phyloP scores from a whole-genome alignment of 331 rosid genomes.

The Acacia pycnantha region DNA sequence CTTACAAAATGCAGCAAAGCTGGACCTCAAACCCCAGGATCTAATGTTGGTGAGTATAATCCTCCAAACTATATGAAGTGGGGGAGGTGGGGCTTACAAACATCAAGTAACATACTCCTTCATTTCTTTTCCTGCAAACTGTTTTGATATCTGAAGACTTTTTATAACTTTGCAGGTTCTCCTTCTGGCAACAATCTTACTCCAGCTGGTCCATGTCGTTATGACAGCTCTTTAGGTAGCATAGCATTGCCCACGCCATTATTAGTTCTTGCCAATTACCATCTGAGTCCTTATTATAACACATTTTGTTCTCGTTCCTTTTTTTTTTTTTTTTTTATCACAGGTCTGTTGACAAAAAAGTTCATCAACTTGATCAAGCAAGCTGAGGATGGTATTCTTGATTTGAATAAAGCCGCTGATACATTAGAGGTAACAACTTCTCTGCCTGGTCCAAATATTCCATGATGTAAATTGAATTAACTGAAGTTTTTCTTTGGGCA shows the following conservation, averaged over 20 bases:
- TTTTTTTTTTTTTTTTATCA: background rate
- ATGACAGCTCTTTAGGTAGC: slow-evolving; percentile 95
- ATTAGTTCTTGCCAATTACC: slow-evolving; percentile 12
- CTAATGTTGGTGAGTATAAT: slow-evolving; percentile 64
- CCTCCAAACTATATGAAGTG: slow-evolving; percentile 24
- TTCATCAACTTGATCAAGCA: slow-evolving; percentile 90
- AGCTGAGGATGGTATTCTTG: slow-evolving; percentile 97
- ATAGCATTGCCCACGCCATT: slow-evolving; percentile 26
- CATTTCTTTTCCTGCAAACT: slow-evolving; percentile 8
- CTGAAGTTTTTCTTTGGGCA: slow-evolving; percentile 22
- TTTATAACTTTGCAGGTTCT: slow-evolving; percentile 68
- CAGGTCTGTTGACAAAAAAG: slow-evolving; percentile 93
- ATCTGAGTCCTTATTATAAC: slow-evolving; percentile 13
- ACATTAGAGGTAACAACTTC: slow-evolving; percentile 73
- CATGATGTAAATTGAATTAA: slow-evolving; percentile 29
- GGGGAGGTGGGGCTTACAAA: slow-evolving; percentile 13
- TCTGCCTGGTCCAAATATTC: slow-evolving; percentile 30
- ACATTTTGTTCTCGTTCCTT: slow-evolving; percentile 15
- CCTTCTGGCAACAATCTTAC: slow-evolving; percentile 83
- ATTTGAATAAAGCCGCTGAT: slow-evolving; percentile 93
- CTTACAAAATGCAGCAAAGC: slow-evolving; percentile 65
- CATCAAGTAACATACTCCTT: slow-evolving; percentile 3
- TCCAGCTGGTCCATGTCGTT: slow-evolving; percentile 96
- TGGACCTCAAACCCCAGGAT: slow-evolving; percentile 75
- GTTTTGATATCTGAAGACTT: slow-evolving; percentile 12